These are phyloP conservation scores for Lophium mytilinum DNA, from an alignment of 495 filamentous ascomycete genomes.

Conservation along the genomic window DNA sequence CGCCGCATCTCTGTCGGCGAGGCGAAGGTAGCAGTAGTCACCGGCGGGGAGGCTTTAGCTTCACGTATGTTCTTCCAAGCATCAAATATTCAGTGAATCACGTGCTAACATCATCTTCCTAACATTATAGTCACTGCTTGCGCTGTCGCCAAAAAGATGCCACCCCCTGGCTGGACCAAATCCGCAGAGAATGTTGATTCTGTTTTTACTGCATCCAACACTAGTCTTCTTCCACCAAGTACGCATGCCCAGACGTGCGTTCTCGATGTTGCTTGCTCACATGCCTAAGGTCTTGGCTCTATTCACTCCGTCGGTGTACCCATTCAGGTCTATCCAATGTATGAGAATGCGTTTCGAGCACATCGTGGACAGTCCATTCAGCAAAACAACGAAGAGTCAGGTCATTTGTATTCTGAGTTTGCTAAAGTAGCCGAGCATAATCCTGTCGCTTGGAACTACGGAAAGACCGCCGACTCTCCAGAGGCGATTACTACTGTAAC, in stretches of 20 bases:
- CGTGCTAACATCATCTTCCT: not conserved
- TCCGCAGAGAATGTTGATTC: slow-evolving; percentile 31
- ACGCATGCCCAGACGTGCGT: slow-evolving; percentile 14
- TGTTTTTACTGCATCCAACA: slow-evolving; percentile 34
- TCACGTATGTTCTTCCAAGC: slow-evolving; percentile 32
- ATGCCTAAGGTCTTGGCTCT: slow-evolving; percentile 33
- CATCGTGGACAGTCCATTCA: slow-evolving; percentile 40
- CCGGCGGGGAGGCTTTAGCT: slow-evolving; percentile 49
- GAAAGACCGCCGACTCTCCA: slow-evolving; percentile 30
- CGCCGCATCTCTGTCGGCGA: slow-evolving; percentile 40
- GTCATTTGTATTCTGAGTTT: slow-evolving; percentile 43
- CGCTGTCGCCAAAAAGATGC: slow-evolving; percentile 32
- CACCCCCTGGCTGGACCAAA: slow-evolving; percentile 42
- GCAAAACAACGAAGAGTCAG: slow-evolving; percentile 43
- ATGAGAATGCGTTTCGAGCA: slow-evolving; percentile 46
- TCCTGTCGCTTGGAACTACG: slow-evolving; percentile 42
- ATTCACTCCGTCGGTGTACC: slow-evolving; percentile 43
- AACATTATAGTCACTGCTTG: slow-evolving; percentile 26
- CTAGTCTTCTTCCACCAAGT: slow-evolving; percentile 30
- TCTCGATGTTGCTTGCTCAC: not conserved
- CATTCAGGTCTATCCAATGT: slow-evolving; percentile 48
- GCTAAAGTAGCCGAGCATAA: slow-evolving; percentile 39
- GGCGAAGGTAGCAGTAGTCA: slow-evolving; percentile 43
- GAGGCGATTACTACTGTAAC: slow-evolving; percentile 38
- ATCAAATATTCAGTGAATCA: not conserved